Percentiles rank a stretch among this genome's conserved stretches.
Evolutionary conservation across 768 basidiomycete species (phyloP).

Genomic region (Boletus speciosus): DNA sequence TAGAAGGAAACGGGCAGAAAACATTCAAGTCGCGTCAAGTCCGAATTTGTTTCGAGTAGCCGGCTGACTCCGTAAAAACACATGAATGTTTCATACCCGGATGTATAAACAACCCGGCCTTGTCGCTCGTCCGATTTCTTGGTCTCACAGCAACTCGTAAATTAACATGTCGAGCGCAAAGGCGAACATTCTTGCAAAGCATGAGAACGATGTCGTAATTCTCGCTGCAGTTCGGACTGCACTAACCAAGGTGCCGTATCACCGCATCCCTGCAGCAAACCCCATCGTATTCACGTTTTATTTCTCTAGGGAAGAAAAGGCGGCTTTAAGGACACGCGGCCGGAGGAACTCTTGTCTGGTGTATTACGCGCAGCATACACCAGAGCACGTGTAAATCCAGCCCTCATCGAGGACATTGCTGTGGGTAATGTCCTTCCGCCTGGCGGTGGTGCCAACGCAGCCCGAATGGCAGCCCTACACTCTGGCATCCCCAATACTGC

Average conservation of each 20-base stretch:
- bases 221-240: slow-evolving; percentile 86
- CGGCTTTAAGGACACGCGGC: slow-evolving; percentile 86
- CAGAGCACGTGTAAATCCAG: slow-evolving; percentile 68
- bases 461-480: slow-evolving; percentile 84
- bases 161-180: slow-evolving; percentile 38
- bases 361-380: slow-evolving; percentile 73
- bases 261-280: not conserved
- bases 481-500: slow-evolving; percentile 80
- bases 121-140: not conserved
- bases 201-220: slow-evolving; percentile 87
- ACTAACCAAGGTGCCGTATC: slow-evolving; percentile 69
- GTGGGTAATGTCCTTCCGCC: slow-evolving; percentile 90
- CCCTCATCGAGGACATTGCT: slow-evolving; percentile 77
- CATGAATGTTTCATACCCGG: slow-evolving; percentile 18
- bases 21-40: not conserved
- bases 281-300: not conserved
- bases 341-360: slow-evolving; percentile 76
- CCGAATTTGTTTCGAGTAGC: not conserved
- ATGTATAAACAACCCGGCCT: slow-evolving; percentile 14
- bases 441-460: slow-evolving; percentile 74
- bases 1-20: not conserved
- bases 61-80: slow-evolving; percentile 15
- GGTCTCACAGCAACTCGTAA: not conserved
- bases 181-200: slow-evolving; percentile 62
- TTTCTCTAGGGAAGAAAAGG: slow-evolving; percentile 68